These are phyloP conservation scores for Meredithiella fracta DNA, from an alignment of 2,329 filamentous ascomycete species.

Conservation along the genomic window DNA sequence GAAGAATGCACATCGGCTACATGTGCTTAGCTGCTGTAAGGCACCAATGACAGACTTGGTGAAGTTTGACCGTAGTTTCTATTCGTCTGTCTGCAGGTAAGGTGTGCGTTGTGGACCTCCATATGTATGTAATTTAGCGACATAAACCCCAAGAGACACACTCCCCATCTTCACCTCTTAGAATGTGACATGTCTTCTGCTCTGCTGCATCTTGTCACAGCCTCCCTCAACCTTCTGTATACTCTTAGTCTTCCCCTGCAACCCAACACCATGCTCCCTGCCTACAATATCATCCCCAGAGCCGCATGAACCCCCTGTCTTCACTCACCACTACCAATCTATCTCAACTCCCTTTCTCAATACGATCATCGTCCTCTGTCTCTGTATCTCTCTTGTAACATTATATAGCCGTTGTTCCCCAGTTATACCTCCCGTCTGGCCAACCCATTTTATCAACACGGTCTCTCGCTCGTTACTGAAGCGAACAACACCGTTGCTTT, in stretches of 20 bases:
- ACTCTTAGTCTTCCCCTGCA: too few species aligned
- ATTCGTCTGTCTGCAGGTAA: too few species aligned
- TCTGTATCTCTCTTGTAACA: too few species aligned
- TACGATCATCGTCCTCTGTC: neutral
- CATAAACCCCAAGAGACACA: too few species aligned
- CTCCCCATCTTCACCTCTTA: too few species aligned
- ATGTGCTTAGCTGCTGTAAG: neutral
- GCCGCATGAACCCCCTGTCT: neutral
- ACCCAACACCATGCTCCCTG: neutral
- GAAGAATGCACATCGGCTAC: neutral
- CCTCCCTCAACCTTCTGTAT: too few species aligned
- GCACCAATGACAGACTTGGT: too few species aligned
- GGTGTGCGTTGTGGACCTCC: too few species aligned
- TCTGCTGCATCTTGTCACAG: too few species aligned
- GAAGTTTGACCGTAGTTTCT: too few species aligned
- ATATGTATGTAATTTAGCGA: too few species aligned
- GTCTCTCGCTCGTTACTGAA: neutral
- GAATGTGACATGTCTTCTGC: too few species aligned
- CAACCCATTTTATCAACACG: neutral
- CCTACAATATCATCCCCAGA: neutral
- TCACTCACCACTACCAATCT: neutral
- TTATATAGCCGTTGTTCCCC: neutral
- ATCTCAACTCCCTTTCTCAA: neutral
- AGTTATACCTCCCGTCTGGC: neutral
- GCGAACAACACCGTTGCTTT: neutral